Percentiles rank a stretch among this genome's conserved stretches.
phyloP scores from a whole-genome alignment of 2,329 filamentous ascomycete genomes.

The Drechslerella dactyloides region DNA sequence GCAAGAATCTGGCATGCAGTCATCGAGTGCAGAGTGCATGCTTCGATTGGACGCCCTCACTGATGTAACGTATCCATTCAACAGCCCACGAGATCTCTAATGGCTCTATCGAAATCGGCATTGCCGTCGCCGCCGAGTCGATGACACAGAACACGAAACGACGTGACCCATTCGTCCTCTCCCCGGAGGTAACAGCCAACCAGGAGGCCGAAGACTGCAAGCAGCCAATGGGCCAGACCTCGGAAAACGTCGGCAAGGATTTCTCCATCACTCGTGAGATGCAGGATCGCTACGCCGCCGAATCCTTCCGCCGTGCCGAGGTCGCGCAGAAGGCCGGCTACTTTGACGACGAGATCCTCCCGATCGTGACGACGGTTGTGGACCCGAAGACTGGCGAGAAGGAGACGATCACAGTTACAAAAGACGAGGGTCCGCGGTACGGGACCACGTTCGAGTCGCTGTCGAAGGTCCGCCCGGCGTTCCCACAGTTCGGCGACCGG shows the following conservation, averaged over 20 bases:
- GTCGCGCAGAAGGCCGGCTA: slow-evolving; percentile 85
- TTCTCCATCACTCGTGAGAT: slow-evolving; percentile 80
- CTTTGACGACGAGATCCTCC: slow-evolving; percentile 93
- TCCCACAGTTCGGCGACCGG: slow-evolving; percentile 83
- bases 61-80: background rate
- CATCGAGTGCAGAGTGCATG: background rate
- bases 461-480: slow-evolving; percentile 84
- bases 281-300: slow-evolving; percentile 85
- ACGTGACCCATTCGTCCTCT: slow-evolving; percentile 72
- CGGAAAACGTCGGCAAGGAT: slow-evolving; percentile 91
- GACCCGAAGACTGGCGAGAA: slow-evolving; percentile 79
- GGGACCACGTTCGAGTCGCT: slow-evolving; percentile 86
- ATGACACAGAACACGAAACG: slow-evolving; percentile 79
- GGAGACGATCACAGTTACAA: slow-evolving; percentile 77
- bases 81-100: slow-evolving; percentile 74
- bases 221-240: slow-evolving; percentile 97
- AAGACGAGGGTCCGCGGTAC: slow-evolving; percentile 87
- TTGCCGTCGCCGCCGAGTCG: slow-evolving; percentile 85
- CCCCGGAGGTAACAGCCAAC: slow-evolving; percentile 72
- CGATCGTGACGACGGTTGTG: slow-evolving; percentile 81
- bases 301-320: slow-evolving; percentile 87
- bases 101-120: slow-evolving; percentile 82
- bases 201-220: slow-evolving; percentile 84
- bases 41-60: background rate
- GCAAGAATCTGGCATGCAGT: too few species aligned